Base-by-base conservation (phyloP, 805 yeast species). In the Saccharomycopsis sp. region DNA sequence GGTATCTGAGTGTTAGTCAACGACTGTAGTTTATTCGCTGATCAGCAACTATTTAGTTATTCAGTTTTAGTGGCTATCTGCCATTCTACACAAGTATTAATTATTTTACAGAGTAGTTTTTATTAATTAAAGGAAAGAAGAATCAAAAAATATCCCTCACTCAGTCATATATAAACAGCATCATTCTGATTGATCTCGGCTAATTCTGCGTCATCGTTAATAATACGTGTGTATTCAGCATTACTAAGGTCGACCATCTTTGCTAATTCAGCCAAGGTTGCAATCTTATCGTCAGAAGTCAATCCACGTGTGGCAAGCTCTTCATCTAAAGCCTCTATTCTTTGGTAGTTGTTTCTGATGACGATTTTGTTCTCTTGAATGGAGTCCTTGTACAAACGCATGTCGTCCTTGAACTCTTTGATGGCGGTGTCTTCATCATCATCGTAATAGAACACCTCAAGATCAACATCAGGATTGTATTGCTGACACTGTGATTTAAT, bases 291-390 rank as follows among this genome's bases (percentile, higher is more conserved):
- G 42, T 51, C 9, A 2, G 20, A 17, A 3, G 9, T 8, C 41
- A 14, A n/a, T 9, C 54, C 80, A 58, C 89, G 72, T 56, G 68
- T 66, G n/a, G 65, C 62, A 23, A 83, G 70, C 65, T 85, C 89
- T 19, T 71, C 66, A 35, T 75, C 73, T 19, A 85, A 65, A 0
- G 76, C 75, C 2, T 69, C 71, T 2, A 83, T 66, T 59, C 86
- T 70, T 44, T 74, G 72, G 9, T 67, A 59, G 65, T 84, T 85
- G 65, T 80, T 84, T 1, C 68, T 64, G 22, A 85, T 71, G n/a
- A 85, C 87, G 2, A 68, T 66, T 12, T 73, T 69, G 67, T 86
- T 86, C 63, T 86, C 92, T 7, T 66, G 64, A 17, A 84, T 74
- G 8, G 85, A 76, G n/a, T 81, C 86, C 3, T 64, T 67, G 69